phyloP scores from a whole-genome alignment of 805 yeast species.

The Starmerella bombi region DNA sequence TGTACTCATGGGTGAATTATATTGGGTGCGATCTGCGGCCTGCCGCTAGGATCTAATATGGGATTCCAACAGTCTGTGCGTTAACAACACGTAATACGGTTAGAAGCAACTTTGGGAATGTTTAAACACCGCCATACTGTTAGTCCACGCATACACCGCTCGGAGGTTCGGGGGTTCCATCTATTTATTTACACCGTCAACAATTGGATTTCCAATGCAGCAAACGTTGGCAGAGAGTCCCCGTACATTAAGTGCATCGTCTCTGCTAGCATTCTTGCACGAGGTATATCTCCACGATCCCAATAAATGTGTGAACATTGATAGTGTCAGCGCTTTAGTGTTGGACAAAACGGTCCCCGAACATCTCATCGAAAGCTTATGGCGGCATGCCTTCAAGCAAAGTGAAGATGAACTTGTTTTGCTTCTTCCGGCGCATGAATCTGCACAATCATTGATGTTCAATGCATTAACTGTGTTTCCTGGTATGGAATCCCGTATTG shows the following conservation, averaged over 20 bases:
- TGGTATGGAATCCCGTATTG: constrained; percentile 26
- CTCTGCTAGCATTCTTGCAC: constrained; percentile 27
- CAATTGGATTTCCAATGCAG: constrained; percentile 21
- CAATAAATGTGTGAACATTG: constrained; percentile 22
- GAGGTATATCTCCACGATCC: constrained; percentile 23
- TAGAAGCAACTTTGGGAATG: no score
- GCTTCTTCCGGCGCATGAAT: constrained; percentile 24
- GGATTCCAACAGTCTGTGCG: no score
- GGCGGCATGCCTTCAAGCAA: constrained; percentile 31
- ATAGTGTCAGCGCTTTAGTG: constrained; percentile 24
- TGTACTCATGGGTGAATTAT: no score
- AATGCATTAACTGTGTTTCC: constrained; percentile 28
- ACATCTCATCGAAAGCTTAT: constrained; percentile 25
- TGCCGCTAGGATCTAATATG: no score
- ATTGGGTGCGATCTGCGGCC: no score
- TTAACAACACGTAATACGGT: no score
- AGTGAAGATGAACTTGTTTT: constrained; percentile 31
- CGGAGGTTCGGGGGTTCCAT: not conserved
- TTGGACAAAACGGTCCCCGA: constrained; percentile 27
- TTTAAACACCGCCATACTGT: no score
- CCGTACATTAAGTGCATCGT: constrained; percentile 25
- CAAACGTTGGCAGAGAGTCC: constrained; percentile 25
- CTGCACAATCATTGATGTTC: constrained; percentile 25
- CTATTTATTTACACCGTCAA: not conserved
- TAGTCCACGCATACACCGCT: no score